Base-by-base conservation (phyloP, 768 basidiomycete species). In the Phaeolepiota aurea region DNA sequence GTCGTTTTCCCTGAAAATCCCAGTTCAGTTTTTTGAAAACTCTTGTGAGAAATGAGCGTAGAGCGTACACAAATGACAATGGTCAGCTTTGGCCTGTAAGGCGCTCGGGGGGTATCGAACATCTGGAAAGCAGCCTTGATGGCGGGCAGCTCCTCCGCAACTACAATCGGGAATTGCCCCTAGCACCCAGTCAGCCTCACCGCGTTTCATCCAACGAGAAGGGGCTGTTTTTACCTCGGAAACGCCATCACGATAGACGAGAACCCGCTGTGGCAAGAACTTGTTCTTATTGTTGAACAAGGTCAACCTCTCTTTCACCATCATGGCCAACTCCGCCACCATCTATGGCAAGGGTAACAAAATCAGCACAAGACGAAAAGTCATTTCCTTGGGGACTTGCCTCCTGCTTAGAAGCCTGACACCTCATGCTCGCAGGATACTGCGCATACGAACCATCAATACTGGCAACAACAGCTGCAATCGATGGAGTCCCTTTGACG, bases 391-490 rank as follows among this genome's bases (percentile, higher is more conserved):
- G n/a, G 23, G 32, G 7, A 25, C 59, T 35, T 44, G 79, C 87
- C 75, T 90, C 88, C 61, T 87, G 82, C 66, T 71, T 81, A 3
- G 73, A 63, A 56, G 81, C 72, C 48, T 91, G 88, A 10, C 85
- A 70, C 40, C 73, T 64, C 63, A 91, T 58, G 46, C 83, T 85
- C 1, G 77, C 82, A 0, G 87, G 87, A 58, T 71, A 89, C 38
- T 88, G 85, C 0, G 72, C 75, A 49, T 71, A 87, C 2, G 68
- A 56, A 3, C 44, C 41, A 50, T 90, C 87, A 18, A 72, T 64
- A 46, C 79, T 89, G 1, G 79, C 88, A 3, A 89, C 87, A n/a
- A 89, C 84, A 3, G 86, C 88, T 0, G 86, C 86, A 44, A 91
- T 81, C 1, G 84, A 87, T 10, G 87, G 87, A 0, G 82, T 83